phyloP scores from a whole-genome alignment of 75 land plant genomes.

The Picea sitchensis region DNA sequence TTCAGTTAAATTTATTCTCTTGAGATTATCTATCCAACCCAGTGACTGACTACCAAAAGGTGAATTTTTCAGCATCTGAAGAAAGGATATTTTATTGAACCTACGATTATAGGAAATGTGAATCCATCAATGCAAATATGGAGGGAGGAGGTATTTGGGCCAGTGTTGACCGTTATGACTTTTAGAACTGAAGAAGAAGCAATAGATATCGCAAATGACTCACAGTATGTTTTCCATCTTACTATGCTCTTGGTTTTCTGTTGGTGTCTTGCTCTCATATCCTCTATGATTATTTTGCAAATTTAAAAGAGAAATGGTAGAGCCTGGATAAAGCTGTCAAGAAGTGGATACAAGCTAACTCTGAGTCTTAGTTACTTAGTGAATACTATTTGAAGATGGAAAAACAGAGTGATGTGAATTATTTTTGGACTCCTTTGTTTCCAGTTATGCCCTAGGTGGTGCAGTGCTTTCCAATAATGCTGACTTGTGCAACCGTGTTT shows the following conservation, averaged over 20 bases:
- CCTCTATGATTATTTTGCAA: background rate
- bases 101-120: slow-evolving; percentile 79
- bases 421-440: slow-evolving; percentile 12
- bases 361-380: background rate
- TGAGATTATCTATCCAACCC: background rate
- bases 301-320: background rate
- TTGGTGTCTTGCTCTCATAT: background rate
- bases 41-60: background rate
- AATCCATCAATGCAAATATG: slow-evolving; percentile 88
- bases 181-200: slow-evolving; percentile 96
- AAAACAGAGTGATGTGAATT: background rate
- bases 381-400: background rate
- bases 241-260: background rate
- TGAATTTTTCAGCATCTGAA: slow-evolving; percentile 64
- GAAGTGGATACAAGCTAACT: background rate
- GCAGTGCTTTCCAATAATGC: slow-evolving; percentile 94
- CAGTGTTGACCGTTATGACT: slow-evolving; percentile 82
- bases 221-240: slow-evolving; percentile 51
- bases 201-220: slow-evolving; percentile 87
- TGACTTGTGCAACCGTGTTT: slow-evolving; percentile 82
- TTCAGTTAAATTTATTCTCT: background rate
- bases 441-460: slow-evolving; percentile 94
- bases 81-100: slow-evolving; percentile 81
- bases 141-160: slow-evolving; percentile 99
- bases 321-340: background rate